Conservation (phyloP, 140 eudicot species). For the Flaveria floridana region DNA sequence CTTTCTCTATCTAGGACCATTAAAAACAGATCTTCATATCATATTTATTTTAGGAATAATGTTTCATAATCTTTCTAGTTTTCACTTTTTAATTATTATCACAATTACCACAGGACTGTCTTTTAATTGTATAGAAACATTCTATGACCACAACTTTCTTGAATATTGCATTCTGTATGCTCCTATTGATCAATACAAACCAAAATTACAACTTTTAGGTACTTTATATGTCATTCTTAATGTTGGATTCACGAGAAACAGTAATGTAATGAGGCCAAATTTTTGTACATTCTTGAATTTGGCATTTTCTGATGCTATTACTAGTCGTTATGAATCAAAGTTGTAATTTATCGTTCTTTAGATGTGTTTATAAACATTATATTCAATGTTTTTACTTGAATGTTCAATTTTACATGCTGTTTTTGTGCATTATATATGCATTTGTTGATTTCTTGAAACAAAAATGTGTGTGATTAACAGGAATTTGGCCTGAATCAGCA, state of each 20-base stretch:
- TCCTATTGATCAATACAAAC: neutral
- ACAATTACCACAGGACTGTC: neutral
- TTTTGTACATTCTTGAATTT: neutral
- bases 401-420: neutral
- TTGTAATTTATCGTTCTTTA: neutral
- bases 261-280: neutral
- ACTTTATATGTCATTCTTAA: slow-evolving; percentile 11
- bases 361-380: neutral
- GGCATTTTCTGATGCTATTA: neutral
- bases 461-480: slow-evolving; percentile 30
- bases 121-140: slow-evolving; percentile 5
- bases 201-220: slow-evolving; percentile 11
- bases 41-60: slow-evolving; percentile 1
- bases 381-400: neutral
- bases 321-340: neutral
- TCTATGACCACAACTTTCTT: neutral
- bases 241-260: slow-evolving; percentile 26
- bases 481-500: slow-evolving; percentile 91
- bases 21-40: slow-evolving; percentile 4
- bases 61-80: slow-evolving; percentile 11
- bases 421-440: neutral
- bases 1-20: slow-evolving; percentile 24
- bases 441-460: neutral
- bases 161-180: slow-evolving; percentile 9
- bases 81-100: slow-evolving; percentile 19